A percentile compares a stretch with the other conserved stretches of the same genome.
Evolutionary conservation across 2,329 filamentous ascomycete species (phyloP).

Genomic region (Bipolaris oryzae): DNA sequence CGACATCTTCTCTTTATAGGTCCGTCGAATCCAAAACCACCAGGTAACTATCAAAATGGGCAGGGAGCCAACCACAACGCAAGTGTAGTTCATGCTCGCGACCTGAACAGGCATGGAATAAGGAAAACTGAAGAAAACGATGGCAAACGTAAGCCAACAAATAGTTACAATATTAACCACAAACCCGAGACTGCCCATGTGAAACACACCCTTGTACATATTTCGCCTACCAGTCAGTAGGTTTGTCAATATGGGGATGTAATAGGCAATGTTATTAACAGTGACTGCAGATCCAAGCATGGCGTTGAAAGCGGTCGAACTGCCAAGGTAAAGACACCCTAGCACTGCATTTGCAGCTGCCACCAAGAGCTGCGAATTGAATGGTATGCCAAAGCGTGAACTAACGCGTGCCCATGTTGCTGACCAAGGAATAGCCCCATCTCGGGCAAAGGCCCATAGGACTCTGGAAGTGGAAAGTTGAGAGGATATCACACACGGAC

Average conservation of each 20-base stretch:
- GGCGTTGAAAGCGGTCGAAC: constrained; percentile 15
- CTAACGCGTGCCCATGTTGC: not conserved
- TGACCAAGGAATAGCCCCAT: constrained; percentile 28
- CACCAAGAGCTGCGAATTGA: constrained; percentile 15
- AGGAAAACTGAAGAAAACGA: constrained; percentile 16
- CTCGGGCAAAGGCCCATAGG: constrained; percentile 55
- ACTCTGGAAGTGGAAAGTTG: constrained; percentile 45
- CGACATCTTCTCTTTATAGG: not conserved
- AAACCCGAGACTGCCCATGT: constrained; percentile 13
- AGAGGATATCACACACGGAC: constrained; percentile 50
- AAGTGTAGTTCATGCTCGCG: constrained; percentile 16
- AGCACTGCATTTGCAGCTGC: constrained; percentile 14
- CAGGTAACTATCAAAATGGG: constrained; percentile 10
- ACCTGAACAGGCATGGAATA: constrained; percentile 11
- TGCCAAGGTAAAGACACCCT: constrained; percentile 15
- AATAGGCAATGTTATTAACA: constrained; percentile 18
- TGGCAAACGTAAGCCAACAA: constrained; percentile 18
- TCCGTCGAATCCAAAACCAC: constrained; percentile 6
- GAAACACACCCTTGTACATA: constrained; percentile 16
- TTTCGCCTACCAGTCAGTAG: constrained; percentile 11
- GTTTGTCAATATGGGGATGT: constrained; percentile 16
- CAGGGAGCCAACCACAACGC: constrained; percentile 13
- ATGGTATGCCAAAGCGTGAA: constrained; percentile 9
- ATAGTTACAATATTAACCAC: constrained; percentile 14
- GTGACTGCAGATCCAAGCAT: constrained; percentile 17